These are phyloP conservation scores for Licmophora abbreviata DNA, from an alignment of 108 stramenopile genomes.

Conservation along the genomic window DNA sequence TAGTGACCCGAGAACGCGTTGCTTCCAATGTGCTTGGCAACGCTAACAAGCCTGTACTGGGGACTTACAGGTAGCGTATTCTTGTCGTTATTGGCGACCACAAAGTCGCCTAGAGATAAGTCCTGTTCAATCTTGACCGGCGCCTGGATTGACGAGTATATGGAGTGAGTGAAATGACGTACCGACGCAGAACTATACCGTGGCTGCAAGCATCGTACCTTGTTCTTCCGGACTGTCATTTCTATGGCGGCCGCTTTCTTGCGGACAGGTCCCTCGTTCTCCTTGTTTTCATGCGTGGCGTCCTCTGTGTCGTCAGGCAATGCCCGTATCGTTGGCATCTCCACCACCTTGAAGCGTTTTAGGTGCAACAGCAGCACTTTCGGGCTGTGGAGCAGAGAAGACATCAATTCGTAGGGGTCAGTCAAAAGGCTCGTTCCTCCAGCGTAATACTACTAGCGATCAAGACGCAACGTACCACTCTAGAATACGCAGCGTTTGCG, in stretches of 20 bases:
- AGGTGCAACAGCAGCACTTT: slow-evolving; percentile 65
- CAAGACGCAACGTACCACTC: too few relatives aligned
- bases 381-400: too few relatives aligned
- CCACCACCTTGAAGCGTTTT: slow-evolving; percentile 64
- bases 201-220: too few relatives aligned
- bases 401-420: too few relatives aligned
- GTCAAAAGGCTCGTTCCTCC: too few relatives aligned
- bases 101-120: not conserved
- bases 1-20: slow-evolving; percentile 4
- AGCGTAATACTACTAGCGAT: too few relatives aligned
- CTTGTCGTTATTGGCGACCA: not conserved
- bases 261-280: not conserved
- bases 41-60: not conserved
- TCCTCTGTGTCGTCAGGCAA: too few relatives aligned
- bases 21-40: slow-evolving; percentile 3
- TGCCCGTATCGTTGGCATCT: slow-evolving; percentile 5
- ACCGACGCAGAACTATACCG: too few relatives aligned
- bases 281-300: not conserved
- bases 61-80: not conserved
- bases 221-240: slow-evolving; percentile 4
- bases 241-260: slow-evolving; percentile 36
- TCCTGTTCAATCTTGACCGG: not conserved
- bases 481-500: slow-evolving; percentile 48
- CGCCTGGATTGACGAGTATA: not conserved
- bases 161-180: too few relatives aligned